Percentiles rank a stretch among this genome's conserved stretches.
These are phyloP conservation scores for Erythrobasidium yunnanense DNA, from an alignment of 768 basidiomycete genomes.

Conservation along the genomic window DNA sequence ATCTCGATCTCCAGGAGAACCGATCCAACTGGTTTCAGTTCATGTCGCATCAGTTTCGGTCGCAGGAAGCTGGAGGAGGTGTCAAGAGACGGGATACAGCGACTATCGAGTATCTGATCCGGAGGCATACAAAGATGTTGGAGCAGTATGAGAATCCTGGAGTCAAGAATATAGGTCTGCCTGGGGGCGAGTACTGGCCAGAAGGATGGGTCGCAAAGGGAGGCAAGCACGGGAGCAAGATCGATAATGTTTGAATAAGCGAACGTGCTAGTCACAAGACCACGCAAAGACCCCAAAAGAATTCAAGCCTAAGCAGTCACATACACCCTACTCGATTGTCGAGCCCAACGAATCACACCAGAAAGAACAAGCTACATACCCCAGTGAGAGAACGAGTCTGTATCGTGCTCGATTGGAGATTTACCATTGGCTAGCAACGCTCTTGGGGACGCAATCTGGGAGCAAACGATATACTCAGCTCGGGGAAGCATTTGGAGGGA, in stretches of 20 bases:
- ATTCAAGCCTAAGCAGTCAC: too few relatives aligned
- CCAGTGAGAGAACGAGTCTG: too few relatives aligned
- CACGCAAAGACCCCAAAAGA: too few relatives aligned
- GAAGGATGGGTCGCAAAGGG: conserved; percentile 33
- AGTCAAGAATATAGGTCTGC: conserved; percentile 29
- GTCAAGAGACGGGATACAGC: conserved; percentile 29
- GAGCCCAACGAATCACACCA: too few relatives aligned
- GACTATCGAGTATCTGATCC: conserved; percentile 35
- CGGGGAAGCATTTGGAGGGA: too few relatives aligned
- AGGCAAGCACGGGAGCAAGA: too few relatives aligned
- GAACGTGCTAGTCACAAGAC: neutral
- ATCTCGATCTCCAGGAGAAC: conserved; percentile 18
- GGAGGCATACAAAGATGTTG: conserved; percentile 34
- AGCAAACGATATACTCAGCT: too few relatives aligned
- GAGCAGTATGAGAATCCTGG: conserved; percentile 27
- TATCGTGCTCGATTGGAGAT: too few relatives aligned
- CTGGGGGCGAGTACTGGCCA: conserved; percentile 16
- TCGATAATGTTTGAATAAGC: conserved; percentile 12
- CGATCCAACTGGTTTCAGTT: conserved; percentile 35
- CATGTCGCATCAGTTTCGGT: conserved; percentile 35
- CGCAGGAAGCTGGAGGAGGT: conserved; percentile 30
- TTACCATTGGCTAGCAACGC: too few relatives aligned
- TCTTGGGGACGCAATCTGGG: too few relatives aligned
- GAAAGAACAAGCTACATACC: too few relatives aligned
- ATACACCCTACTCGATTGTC: too few relatives aligned